Evolutionary conservation across 371 early-diverging fungal species (phyloP).

Genomic region (Mortierella sp.): DNA sequence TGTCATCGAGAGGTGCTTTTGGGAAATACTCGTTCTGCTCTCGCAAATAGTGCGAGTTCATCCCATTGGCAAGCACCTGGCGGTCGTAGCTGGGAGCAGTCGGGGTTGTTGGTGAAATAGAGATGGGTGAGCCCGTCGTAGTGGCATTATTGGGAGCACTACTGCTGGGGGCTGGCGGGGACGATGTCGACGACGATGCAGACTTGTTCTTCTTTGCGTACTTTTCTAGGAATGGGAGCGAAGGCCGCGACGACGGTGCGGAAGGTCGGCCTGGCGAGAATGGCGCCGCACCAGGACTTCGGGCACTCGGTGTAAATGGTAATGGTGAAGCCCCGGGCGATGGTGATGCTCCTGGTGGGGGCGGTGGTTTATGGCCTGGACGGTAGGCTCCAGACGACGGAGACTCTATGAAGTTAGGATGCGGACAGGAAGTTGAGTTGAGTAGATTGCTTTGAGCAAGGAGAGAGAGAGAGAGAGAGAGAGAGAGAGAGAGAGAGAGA

Average conservation of each 20-base stretch:
- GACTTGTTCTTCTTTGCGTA: slow-evolving; percentile 53
- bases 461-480: neutral
- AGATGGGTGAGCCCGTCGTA: neutral
- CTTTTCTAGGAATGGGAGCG: slow-evolving; percentile 52
- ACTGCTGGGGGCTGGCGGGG: slow-evolving; percentile 21
- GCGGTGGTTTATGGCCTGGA: slow-evolving; percentile 52
- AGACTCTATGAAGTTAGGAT: neutral
- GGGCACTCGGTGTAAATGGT: slow-evolving; percentile 4
- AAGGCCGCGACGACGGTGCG: slow-evolving; percentile 31
- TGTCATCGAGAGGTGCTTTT: slow-evolving; percentile 35
- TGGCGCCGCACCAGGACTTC: slow-evolving; percentile 14
- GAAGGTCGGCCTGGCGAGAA: slow-evolving; percentile 34
- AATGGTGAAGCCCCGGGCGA: slow-evolving; percentile 22
- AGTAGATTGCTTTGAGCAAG: slow-evolving; percentile 12
- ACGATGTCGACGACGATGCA: slow-evolving; percentile 24
- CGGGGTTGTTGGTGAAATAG: slow-evolving; percentile 53
- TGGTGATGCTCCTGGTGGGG: slow-evolving; percentile 26
- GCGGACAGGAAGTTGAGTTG: neutral
- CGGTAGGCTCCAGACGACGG: slow-evolving; percentile 47
- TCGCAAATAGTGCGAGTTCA: slow-evolving; percentile 23
- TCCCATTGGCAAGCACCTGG: slow-evolving; percentile 8
- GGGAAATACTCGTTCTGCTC: slow-evolving; percentile 50
- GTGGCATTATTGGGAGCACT: slow-evolving; percentile 13
- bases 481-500: slow-evolving; percentile 2
- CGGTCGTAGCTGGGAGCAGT: slow-evolving; percentile 46